These are phyloP conservation scores for Stephanodiscus triporus DNA, from an alignment of 108 stramenopile species.

Conservation along the genomic window DNA sequence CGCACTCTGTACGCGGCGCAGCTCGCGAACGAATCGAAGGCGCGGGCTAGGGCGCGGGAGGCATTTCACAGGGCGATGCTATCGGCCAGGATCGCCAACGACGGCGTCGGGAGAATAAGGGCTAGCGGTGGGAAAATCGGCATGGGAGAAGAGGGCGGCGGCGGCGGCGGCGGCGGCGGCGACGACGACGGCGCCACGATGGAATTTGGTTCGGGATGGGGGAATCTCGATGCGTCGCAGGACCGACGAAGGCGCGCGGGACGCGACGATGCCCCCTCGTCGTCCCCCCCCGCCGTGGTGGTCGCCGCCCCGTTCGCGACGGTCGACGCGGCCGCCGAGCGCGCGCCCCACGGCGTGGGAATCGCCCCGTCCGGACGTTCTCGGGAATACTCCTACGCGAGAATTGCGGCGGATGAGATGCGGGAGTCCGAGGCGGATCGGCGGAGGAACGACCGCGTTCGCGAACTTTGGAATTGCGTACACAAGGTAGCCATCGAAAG, in stretches of 20 bases:
- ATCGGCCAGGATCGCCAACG: slow-evolving; percentile 8
- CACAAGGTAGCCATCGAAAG: slow-evolving; percentile 28
- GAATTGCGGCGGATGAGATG: slow-evolving; percentile 7
- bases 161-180: not conserved
- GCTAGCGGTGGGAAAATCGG: too few species aligned
- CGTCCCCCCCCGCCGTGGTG: not conserved
- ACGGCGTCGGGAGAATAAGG: not conserved
- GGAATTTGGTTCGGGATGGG: too few species aligned
- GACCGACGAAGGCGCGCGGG: not conserved
- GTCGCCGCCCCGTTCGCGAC: not conserved
- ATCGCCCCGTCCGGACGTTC: slow-evolving; percentile 14
- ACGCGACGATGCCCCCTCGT: not conserved
- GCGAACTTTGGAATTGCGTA: slow-evolving; percentile 32
- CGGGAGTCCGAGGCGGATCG: slow-evolving; percentile 17
- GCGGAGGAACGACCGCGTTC: slow-evolving; percentile 19
- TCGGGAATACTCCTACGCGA: not conserved
- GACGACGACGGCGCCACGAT: not conserved
- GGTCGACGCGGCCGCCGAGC: slow-evolving; percentile 8
- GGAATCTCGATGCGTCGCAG: too few species aligned
- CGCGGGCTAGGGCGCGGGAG: slow-evolving; percentile 6
- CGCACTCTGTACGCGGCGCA: not conserved
- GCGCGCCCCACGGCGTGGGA: slow-evolving; percentile 19
- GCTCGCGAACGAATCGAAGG: not conserved
- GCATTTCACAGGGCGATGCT: slow-evolving; percentile 24
- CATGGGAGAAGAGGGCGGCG: not conserved